Percentiles rank a stretch among this genome's conserved stretches.
These are phyloP conservation scores for Naegleria lovaniensis DNA, from an alignment of 208 protist genomes.

Conservation along the genomic window DNA sequence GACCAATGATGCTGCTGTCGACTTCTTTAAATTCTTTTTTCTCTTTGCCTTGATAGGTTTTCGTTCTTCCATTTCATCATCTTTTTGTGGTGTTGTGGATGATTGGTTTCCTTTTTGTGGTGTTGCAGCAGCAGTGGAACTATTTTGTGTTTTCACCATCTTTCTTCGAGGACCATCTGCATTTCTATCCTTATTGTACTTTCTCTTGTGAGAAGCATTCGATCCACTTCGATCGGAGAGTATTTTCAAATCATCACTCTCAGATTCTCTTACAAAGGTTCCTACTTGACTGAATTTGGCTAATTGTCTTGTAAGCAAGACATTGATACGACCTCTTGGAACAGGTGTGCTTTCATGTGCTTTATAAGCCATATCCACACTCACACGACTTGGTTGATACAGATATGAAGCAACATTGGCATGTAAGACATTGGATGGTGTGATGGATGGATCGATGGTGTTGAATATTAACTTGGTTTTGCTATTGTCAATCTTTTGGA, in stretches of 20 bases:
- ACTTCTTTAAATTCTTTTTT: neutral
- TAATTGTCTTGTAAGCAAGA: neutral
- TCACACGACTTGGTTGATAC: neutral
- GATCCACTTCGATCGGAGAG: neutral
- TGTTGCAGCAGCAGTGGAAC: neutral
- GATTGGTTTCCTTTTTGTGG: neutral
- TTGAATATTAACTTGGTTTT: neutral
- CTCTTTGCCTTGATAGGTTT: neutral
- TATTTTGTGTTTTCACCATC: neutral
- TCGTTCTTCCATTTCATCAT: neutral
- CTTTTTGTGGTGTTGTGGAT: neutral
- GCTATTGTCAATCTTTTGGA: neutral
- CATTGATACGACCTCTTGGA: neutral
- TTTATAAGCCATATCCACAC: neutral
- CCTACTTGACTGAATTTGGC: neutral
- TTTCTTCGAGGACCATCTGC: neutral
- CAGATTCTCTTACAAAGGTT: neutral
- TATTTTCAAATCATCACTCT: neutral
- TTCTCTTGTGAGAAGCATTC: neutral
- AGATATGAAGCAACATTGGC: neutral
- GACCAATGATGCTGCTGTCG: neutral
- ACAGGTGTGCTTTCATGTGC: neutral
- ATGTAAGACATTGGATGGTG: neutral
- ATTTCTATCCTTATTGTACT: neutral
- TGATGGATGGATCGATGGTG: neutral